Evolutionary conservation across 352 stramenopile species (phyloP).

Genomic region (Phytopythium oedochilum): DNA sequence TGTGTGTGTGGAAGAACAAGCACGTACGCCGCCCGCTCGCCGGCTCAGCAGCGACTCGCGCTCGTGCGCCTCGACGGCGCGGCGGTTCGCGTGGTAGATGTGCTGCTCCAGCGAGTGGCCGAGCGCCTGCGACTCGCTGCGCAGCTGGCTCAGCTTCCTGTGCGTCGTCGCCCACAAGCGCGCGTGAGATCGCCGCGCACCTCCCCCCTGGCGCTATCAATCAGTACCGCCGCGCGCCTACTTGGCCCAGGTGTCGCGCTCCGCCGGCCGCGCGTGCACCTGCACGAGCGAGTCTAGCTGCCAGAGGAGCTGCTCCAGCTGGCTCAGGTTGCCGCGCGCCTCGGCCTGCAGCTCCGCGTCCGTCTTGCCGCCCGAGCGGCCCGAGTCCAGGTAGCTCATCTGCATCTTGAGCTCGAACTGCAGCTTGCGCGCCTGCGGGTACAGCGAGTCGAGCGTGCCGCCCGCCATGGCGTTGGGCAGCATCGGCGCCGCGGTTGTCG

Average conservation of each 20-base stretch:
- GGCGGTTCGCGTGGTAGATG: constrained; percentile 63
- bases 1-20: background rate
- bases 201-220: background rate
- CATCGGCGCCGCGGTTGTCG: background rate
- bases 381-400: constrained; percentile 79
- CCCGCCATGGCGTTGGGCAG: background rate
- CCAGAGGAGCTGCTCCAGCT: constrained; percentile 73
- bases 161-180: background rate
- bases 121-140: constrained; percentile 63
- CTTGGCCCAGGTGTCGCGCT: constrained; percentile 79
- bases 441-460: constrained; percentile 66
- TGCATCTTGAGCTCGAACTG: constrained; percentile 90
- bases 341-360: constrained; percentile 61
- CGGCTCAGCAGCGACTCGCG: constrained; percentile 72
- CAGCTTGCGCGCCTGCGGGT: constrained; percentile 76
- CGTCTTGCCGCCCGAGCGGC: constrained; percentile 39
- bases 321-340: constrained; percentile 62
- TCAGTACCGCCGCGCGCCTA: no score
- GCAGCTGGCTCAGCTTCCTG: constrained; percentile 70
- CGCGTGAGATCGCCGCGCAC: background rate
- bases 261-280: constrained; percentile 32
- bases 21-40: constrained; percentile 35
- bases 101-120: constrained; percentile 73
- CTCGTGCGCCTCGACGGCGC: constrained; percentile 62
- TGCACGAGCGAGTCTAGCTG: constrained; percentile 81